These are phyloP conservation scores for Parmelia sp. DNA, from an alignment of 495 filamentous ascomycete species.

Conservation along the genomic window DNA sequence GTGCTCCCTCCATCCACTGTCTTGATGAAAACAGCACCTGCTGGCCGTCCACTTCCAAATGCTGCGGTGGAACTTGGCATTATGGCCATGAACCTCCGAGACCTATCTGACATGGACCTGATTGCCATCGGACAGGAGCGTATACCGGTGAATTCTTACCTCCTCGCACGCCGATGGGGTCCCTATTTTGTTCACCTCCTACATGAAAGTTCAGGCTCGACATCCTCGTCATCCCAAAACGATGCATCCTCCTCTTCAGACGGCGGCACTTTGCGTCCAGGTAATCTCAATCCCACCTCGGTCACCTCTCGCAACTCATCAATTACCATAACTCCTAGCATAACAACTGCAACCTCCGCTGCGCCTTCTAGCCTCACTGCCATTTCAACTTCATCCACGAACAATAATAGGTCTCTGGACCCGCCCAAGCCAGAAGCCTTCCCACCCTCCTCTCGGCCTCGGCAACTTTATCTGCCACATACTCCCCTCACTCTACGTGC, in stretches of 20 bases:
- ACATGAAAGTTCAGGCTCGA: constrained; percentile 58
- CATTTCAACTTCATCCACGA: constrained; percentile 30
- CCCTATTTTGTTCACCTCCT: constrained; percentile 90
- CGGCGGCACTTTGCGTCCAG: constrained; percentile 46
- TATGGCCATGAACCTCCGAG: constrained; percentile 66
- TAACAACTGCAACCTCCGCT: constrained; percentile 56
- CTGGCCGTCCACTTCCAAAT: constrained; percentile 59
- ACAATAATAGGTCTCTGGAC: constrained; percentile 34
- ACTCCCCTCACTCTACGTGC: constrained; percentile 81
- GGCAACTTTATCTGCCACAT: constrained; percentile 88
- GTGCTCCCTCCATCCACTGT: constrained; percentile 51
- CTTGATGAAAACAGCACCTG: constrained; percentile 55
- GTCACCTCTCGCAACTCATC: constrained; percentile 64
- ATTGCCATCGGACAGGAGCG: constrained; percentile 83
- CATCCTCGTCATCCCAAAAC: constrained; percentile 15
- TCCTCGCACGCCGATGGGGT: constrained; percentile 84
- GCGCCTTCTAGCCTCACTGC: constrained; percentile 45
- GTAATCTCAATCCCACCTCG: constrained; percentile 23
- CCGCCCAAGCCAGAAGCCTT: constrained; percentile 46
- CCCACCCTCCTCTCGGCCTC: constrained; percentile 65
- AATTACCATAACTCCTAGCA: constrained; percentile 74
- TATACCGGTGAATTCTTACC: constrained; percentile 85
- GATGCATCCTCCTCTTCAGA: constrained; percentile 35
- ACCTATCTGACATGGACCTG: constrained; percentile 96
- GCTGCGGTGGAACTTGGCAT: constrained; percentile 82